Base-by-base conservation (phyloP, 306 rosid species). In the Sophora flavescens region DNA sequence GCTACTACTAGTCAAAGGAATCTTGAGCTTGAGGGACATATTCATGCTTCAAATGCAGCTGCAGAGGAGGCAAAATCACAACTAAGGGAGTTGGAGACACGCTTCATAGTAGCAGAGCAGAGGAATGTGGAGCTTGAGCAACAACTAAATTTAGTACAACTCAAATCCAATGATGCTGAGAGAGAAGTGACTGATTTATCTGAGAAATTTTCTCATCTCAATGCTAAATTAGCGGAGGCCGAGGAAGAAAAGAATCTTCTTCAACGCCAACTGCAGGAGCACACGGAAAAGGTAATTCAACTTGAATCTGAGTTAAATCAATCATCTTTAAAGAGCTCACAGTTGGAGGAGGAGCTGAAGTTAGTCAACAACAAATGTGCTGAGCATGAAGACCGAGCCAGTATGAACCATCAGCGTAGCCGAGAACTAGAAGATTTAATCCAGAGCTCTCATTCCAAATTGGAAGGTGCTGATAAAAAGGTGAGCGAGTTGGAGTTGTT, bases 371-470 rank as follows among this genome's bases (percentile, higher is more conserved):
- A 48, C 13, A 95, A 88, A 80, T 89, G 91, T 76, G 7, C 87
- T 0, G 97, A 95, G 81, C 96, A 92, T 63, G 98, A 90, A 79
- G 98, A 86, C 33, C 89, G 87, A 58, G 96, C 93, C 15, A 80
- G 74, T 70, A 80, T 81, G 86, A 83, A 78, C 78, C 95, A 87
- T 72, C 88, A 89, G 72, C 89, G 91, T 47, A 87, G 95, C 84
- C 68, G 85, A 12, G 97, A 92, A 84, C 93, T 96, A n/a, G 97
- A 95, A 92, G 98, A 88, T 87, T 82, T 95, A 76, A 38, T 86
- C 78, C 95, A 90, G 83, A 50, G 53, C 63, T 95, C 97, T 75
- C 95, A 90, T 79, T 83, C 87, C 66, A 95, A 89, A 83, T 80
- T 70, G 53, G 96, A 87, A 76, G 93, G 77, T 74, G 76, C 93